Evolutionary conservation across 2,329 filamentous ascomycete species (phyloP).

Genomic region (Fusarium xyrophilum): DNA sequence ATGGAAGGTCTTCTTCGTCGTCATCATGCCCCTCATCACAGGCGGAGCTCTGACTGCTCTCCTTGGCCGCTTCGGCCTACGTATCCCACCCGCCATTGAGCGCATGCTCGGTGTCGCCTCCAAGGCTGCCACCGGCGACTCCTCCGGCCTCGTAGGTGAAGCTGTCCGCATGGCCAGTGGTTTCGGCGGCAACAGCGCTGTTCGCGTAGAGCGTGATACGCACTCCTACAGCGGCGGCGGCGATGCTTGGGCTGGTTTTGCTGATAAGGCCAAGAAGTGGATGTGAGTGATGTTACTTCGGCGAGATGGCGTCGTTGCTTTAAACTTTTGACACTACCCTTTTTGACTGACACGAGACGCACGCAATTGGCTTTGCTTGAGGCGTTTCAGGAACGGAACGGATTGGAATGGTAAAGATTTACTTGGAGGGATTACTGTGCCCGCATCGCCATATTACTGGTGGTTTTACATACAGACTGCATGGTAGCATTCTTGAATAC

Average conservation of each 20-base stretch:
- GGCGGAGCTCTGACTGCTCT: slow-evolving; percentile 82
- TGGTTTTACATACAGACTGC: slow-evolving; percentile 13
- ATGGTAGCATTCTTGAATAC: slow-evolving; percentile 27
- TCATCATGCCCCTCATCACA: slow-evolving; percentile 86
- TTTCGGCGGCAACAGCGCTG: slow-evolving; percentile 38
- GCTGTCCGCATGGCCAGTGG: slow-evolving; percentile 61
- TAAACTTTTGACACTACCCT: not conserved
- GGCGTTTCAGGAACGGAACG: slow-evolving; percentile 35
- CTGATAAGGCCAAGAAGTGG: slow-evolving; percentile 53
- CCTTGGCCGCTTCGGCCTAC: slow-evolving; percentile 79
- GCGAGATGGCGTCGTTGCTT: slow-evolving; percentile 7
- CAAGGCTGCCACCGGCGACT: slow-evolving; percentile 56
- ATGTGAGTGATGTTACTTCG: slow-evolving; percentile 44
- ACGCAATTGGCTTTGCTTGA: slow-evolving; percentile 16
- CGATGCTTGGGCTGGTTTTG: slow-evolving; percentile 48
- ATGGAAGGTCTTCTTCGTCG: slow-evolving; percentile 83
- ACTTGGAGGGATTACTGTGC: slow-evolving; percentile 9
- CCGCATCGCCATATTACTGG: not conserved
- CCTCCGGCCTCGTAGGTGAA: slow-evolving; percentile 60
- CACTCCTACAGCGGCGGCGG: slow-evolving; percentile 46
- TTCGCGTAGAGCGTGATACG: slow-evolving; percentile 47
- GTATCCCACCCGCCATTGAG: slow-evolving; percentile 71
- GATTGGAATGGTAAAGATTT: not conserved
- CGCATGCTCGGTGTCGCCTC: slow-evolving; percentile 63
- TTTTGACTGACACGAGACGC: slow-evolving; percentile 5